Percentiles rank a stretch among this genome's conserved stretches.
Evolutionary conservation across 768 basidiomycete species (phyloP).

Genomic region (Lentinula sp.): DNA sequence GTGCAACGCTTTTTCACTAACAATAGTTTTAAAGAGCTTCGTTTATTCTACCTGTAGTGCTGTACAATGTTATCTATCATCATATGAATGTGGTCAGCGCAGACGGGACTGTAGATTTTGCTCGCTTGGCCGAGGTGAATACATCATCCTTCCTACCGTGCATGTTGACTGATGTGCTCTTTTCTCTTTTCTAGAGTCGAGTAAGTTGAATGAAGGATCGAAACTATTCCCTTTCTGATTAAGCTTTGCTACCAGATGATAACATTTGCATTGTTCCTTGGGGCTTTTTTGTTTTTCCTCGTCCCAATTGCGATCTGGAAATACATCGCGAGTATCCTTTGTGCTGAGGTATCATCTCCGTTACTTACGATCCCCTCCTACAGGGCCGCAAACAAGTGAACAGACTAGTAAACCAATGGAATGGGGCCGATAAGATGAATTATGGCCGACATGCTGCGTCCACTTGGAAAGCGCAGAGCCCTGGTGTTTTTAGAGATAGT

Average conservation of each 20-base stretch:
- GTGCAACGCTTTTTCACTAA: background rate
- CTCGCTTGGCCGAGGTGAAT: conserved; percentile 13
- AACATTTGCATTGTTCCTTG: conserved; percentile 30
- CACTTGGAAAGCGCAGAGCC: conserved; percentile 34
- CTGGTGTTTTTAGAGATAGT: conserved; percentile 28
- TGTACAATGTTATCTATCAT: conserved; percentile 27
- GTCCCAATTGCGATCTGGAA: conserved; percentile 44
- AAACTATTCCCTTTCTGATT: background rate
- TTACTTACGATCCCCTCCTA: background rate
- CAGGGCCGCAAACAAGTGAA: conserved; percentile 38
- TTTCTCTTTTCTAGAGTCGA: background rate
- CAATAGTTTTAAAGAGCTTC: conserved; percentile 21
- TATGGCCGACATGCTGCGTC: conserved; percentile 22
- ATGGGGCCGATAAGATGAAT: conserved; percentile 24
- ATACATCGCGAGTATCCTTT: conserved; percentile 24
- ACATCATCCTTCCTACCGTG: no score
- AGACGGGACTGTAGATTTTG: background rate
- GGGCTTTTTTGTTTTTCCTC: conserved; percentile 28
- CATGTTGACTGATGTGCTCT: background rate
- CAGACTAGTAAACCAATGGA: conserved; percentile 32
- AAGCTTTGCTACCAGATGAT: conserved; percentile 22
- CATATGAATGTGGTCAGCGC: conserved; percentile 16
- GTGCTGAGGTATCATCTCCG: background rate
- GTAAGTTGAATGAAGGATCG: conserved; percentile 7
- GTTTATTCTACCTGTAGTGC: conserved; percentile 30